Conservation (phyloP, 305 asterid genomes). For the Fraxinus latifolia region DNA sequence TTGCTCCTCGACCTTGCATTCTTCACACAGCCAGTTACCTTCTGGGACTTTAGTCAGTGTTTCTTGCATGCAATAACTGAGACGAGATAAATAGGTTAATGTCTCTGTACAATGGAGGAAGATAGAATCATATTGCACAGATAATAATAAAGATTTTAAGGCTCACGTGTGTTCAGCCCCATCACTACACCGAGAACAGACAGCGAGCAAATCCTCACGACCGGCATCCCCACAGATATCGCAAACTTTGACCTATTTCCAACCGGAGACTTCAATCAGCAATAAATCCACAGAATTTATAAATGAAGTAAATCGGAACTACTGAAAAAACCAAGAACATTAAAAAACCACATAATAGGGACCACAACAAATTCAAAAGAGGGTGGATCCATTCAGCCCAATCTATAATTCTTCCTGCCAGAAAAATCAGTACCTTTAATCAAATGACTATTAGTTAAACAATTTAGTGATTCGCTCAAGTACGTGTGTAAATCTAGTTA, state of each 20-base stretch:
- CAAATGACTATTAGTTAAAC: not conserved
- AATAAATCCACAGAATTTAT: not conserved
- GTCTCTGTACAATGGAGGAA: constrained; percentile 14
- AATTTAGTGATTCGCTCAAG: not conserved
- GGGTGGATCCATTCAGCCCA: not conserved
- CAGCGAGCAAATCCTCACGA: constrained; percentile 86
- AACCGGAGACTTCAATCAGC: constrained; percentile 24
- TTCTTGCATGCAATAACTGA: constrained; percentile 88
- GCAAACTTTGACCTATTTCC: constrained; percentile 81
- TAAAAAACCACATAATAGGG: not conserved
- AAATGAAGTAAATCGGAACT: not conserved
- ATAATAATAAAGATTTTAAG: constrained; percentile 15
- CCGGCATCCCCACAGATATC: constrained; percentile 97
- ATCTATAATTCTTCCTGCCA: not conserved
- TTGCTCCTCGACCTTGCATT: constrained; percentile 57
- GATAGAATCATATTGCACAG: not conserved
- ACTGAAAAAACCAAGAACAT: not conserved
- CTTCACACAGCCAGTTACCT: constrained; percentile 92
- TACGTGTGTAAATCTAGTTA: not conserved
- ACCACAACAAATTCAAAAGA: not conserved
- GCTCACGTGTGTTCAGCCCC: constrained; percentile 98
- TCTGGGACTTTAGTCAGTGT: constrained; percentile 68
- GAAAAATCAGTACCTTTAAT: not conserved
- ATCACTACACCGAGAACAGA: constrained; percentile 77
- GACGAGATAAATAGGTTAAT: constrained; percentile 24